Evolutionary conservation across 352 stramenopile genomes (phyloP), one percentile per base, ranked within the genome.

Genomic region (Pythium monospermum): DNA sequence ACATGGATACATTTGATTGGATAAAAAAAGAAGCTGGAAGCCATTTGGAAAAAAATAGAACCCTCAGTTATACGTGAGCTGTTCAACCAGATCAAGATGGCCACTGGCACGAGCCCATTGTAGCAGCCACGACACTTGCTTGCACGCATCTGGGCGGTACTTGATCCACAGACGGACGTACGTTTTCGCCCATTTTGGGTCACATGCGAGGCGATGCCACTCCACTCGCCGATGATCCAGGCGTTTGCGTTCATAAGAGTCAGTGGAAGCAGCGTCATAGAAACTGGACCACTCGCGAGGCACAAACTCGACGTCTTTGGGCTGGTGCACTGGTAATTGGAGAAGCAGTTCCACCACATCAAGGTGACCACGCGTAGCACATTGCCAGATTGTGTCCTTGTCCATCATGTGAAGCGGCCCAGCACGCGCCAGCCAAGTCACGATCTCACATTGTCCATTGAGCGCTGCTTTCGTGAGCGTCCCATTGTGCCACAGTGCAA

Each of bases 401-500:
- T 33, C 8, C 8, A 48, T 21, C 22, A 48, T 55, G 26, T 48
- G 45, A 21, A 55, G 45, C 2, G 48, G 48, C 26, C 48, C 48
- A 19, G 48, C 36, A 15, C 19, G 26, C 19, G 48, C 48, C 11
- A 54, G 37, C 48, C 37, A 55, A 36, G 11, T 25, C 26, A 55
- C 28, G 18, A 55, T 55, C 3, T 37, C 27, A 4, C 18, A 10
- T 31, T 55, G 48, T 25, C 38, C 48, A 6, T 47, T 35, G 1
- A 55, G 27, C 28, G 48, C 48, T 3, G 48, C 48, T 11, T 36
- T 32, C 35, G 47, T 12, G 27, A 54, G 38, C 35, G 47, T 54
- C n/a, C 45, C 47, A 36, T 45, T 26, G 35, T 54, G 47, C 47
- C 41, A 44, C 32, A 54, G 47, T 36, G 19, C 25, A 21, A 54